A percentile compares a stretch with the other conserved stretches of the same genome.
Evolutionary conservation across 768 basidiomycete genomes (phyloP).

Genomic region (Boletales sp.): DNA sequence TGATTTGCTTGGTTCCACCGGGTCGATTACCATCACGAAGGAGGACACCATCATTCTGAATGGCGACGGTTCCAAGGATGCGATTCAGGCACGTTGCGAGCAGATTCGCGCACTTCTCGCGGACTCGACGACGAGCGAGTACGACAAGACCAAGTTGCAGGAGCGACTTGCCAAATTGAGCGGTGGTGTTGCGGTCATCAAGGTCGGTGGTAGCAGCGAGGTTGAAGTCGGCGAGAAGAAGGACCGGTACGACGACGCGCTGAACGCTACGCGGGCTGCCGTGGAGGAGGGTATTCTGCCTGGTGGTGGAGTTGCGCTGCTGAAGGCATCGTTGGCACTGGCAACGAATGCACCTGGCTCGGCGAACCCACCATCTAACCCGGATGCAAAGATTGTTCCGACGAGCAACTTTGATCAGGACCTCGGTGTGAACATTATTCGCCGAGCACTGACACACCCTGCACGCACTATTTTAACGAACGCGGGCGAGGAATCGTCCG

Average conservation of each 20-base stretch:
- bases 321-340: conserved; percentile 78
- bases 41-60: conserved; percentile 97
- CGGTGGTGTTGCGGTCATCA: conserved; percentile 98
- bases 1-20: conserved; percentile 88
- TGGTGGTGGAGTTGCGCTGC: conserved; percentile 90
- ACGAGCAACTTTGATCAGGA: conserved; percentile 96
- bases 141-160: conserved; percentile 91
- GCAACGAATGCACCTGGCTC: conserved; percentile 48
- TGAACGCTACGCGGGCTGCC: conserved; percentile 97
- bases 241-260: conserved; percentile 95
- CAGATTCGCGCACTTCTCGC: conserved; percentile 84
- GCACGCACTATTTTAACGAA: conserved; percentile 87
- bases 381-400: conserved; percentile 63
- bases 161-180: conserved; percentile 95
- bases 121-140: conserved; percentile 86
- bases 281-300: conserved; percentile 99
- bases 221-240: conserved; percentile 99
- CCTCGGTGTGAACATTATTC: conserved; percentile 91
- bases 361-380: conserved; percentile 44
- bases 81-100: conserved; percentile 91
- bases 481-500: conserved; percentile 90
- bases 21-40: conserved; percentile 92
- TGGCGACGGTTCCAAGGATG: conserved; percentile 86
- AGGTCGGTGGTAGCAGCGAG: conserved; percentile 89
- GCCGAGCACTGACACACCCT: conserved; percentile 79